phyloP scores from a whole-genome alignment of 2,329 filamentous ascomycete species.

The Colletotrichum liaoningense region DNA sequence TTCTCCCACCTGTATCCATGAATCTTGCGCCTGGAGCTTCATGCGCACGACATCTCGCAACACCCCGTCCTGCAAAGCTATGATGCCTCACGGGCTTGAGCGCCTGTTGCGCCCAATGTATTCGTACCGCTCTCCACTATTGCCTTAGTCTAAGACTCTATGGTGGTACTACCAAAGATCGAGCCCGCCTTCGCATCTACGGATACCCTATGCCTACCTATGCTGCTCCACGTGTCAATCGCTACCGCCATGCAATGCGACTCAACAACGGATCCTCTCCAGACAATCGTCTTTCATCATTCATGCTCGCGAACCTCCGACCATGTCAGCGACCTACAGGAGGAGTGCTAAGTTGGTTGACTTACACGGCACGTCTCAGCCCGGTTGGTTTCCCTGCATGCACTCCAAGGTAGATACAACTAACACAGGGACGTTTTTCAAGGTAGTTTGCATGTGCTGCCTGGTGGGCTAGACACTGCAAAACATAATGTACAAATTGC shows the following conservation, averaged over 20 bases:
- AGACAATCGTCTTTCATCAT: not conserved
- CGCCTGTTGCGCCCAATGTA: constrained; percentile 14
- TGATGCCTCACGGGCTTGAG: constrained; percentile 22
- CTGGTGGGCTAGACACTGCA: not conserved
- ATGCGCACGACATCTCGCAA: constrained; percentile 10
- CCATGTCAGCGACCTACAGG: not conserved
- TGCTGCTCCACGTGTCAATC: constrained; percentile 27
- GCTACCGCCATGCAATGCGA: constrained; percentile 9
- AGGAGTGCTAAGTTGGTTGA: not conserved
- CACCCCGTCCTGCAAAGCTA: constrained; percentile 13
- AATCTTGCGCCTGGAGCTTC: constrained; percentile 7
- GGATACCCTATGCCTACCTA: too few relatives aligned
- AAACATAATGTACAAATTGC: not conserved
- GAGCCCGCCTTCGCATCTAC: not conserved
- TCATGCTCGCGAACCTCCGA: not conserved
- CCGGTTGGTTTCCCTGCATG: not conserved
- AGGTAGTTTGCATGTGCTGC: not conserved
- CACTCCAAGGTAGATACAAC: not conserved
- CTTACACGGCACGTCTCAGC: not conserved
- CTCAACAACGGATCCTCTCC: constrained; percentile 1
- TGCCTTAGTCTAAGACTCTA: too few relatives aligned
- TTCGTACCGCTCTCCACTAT: not conserved
- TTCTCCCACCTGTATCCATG: constrained; percentile 22
- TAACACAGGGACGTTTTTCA: not conserved
- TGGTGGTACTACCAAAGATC: constrained; percentile 5